phyloP scores from a whole-genome alignment of 2,329 filamentous ascomycete species.

The Aspergillus awamori region DNA sequence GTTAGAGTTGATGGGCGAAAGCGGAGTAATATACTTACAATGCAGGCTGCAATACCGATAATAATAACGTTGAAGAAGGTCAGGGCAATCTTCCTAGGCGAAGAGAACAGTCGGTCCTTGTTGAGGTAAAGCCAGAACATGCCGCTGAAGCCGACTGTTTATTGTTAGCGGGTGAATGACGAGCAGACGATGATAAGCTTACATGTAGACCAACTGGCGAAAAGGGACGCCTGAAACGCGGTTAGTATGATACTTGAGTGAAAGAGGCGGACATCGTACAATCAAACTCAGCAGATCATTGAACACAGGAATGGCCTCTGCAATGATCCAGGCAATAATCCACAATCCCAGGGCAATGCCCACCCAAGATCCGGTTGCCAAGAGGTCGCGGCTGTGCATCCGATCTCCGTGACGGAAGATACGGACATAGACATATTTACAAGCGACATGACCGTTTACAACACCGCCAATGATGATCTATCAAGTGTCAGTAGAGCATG shows the following conservation, averaged over 20 bases:
- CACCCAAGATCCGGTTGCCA: slow-evolving; percentile 60
- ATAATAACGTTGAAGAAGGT: slow-evolving; percentile 23
- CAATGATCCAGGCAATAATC: slow-evolving; percentile 65
- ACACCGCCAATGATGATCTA: slow-evolving; percentile 68
- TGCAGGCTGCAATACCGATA: slow-evolving; percentile 19
- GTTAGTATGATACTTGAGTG: slow-evolving; percentile 22
- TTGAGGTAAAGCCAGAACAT: slow-evolving; percentile 36
- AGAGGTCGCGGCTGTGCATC: slow-evolving; percentile 50
- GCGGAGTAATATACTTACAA: slow-evolving; percentile 16
- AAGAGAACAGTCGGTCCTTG: slow-evolving; percentile 24
- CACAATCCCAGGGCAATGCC: slow-evolving; percentile 58
- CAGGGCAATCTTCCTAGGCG: slow-evolving; percentile 26
- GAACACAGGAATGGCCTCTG: slow-evolving; percentile 69
- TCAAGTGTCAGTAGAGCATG: background rate
- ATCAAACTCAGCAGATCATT: slow-evolving; percentile 66
- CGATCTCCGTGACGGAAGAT: slow-evolving; percentile 61
- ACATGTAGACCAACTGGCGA: slow-evolving; percentile 66
- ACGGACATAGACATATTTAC: slow-evolving; percentile 65
- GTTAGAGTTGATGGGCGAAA: slow-evolving; percentile 5
- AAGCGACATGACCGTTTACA: slow-evolving; percentile 66
- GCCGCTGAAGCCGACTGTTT: slow-evolving; percentile 23
- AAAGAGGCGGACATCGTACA: slow-evolving; percentile 13
- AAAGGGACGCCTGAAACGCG: slow-evolving; percentile 50
- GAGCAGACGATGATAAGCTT: background rate
- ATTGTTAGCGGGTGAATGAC: background rate